phyloP scores from a whole-genome alignment of 768 basidiomycete species.

The Leccinum variicolor region DNA sequence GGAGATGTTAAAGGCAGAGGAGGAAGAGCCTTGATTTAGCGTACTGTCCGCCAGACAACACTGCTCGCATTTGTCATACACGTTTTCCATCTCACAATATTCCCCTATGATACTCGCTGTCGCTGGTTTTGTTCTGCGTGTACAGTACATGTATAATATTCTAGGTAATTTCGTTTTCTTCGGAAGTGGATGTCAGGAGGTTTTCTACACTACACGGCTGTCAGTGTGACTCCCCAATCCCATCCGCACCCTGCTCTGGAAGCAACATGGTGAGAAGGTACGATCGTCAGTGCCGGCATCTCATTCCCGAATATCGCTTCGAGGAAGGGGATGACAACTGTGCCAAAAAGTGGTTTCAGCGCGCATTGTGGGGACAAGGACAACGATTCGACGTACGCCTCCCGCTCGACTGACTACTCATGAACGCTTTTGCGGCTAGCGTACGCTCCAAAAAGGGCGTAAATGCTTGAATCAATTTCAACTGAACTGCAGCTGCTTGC shows the following conservation, averaged over 20 bases:
- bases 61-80: conserved; percentile 16
- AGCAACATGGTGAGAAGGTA: conserved; percentile 20
- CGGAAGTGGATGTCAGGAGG: not conserved
- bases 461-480: conserved; percentile 15
- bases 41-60: not conserved
- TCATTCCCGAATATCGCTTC: conserved; percentile 18
- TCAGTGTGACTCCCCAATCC: conserved; percentile 29
- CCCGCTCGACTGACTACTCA: conserved; percentile 9
- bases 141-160: not conserved
- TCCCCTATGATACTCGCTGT: not conserved
- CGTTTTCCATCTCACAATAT: conserved; percentile 2
- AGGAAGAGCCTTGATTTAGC: conserved; percentile 39
- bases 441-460: conserved; percentile 21
- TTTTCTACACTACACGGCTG: conserved; percentile 26
- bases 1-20: conserved; percentile 67
- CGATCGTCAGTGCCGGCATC: conserved; percentile 27
- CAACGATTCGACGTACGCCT: conserved; percentile 15
- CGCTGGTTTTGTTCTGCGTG: not conserved
- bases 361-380: not conserved
- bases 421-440: conserved; percentile 26
- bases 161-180: not conserved
- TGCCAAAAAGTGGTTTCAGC: not conserved
- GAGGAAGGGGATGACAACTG: conserved; percentile 20
- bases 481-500: conserved; percentile 8
- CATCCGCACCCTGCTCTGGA: conserved; percentile 21